phyloP scores from a whole-genome alignment of 352 stramenopile species.

The Phytophthora cactorum region DNA sequence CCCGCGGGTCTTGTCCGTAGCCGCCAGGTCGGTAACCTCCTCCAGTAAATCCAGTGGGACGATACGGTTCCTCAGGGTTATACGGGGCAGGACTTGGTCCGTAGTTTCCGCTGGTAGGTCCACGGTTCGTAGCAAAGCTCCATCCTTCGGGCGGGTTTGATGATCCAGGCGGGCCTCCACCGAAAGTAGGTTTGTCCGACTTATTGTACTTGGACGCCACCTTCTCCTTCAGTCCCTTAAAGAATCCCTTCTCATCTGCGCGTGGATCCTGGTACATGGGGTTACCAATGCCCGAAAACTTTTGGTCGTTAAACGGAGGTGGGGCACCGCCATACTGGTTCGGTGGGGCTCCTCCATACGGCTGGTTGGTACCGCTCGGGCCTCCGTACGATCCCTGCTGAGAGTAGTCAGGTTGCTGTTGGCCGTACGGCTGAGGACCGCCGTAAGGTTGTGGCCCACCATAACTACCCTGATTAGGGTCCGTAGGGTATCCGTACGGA shows the following conservation, averaged over 20 bases:
- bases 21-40: constrained; percentile 60
- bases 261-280: constrained; percentile 94
- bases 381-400: constrained; percentile 52
- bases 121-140: constrained; percentile 85
- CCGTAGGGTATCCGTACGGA: constrained; percentile 58
- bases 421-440: constrained; percentile 44
- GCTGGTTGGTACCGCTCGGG: constrained; percentile 34
- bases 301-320: constrained; percentile 68
- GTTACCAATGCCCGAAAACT: constrained; percentile 95
- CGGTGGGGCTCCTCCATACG: constrained; percentile 43
- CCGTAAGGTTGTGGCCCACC: constrained; percentile 52
- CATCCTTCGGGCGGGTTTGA: constrained; percentile 81
- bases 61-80: constrained; percentile 85
- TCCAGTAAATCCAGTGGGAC: constrained; percentile 51
- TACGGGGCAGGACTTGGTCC: constrained; percentile 59
- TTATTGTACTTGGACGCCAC: constrained; percentile 81
- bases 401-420: constrained; percentile 61
- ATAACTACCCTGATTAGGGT: constrained; percentile 57
- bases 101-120: constrained; percentile 79
- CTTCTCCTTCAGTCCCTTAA: constrained; percentile 88
- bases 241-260: constrained; percentile 87
- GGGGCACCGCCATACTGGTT: constrained; percentile 53
- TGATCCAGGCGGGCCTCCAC: constrained; percentile 67
- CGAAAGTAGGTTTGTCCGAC: constrained; percentile 66
- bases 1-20: constrained; percentile 62